phyloP scores from a whole-genome alignment of 805 yeast species.

The Hanseniaspora mollemarum region DNA sequence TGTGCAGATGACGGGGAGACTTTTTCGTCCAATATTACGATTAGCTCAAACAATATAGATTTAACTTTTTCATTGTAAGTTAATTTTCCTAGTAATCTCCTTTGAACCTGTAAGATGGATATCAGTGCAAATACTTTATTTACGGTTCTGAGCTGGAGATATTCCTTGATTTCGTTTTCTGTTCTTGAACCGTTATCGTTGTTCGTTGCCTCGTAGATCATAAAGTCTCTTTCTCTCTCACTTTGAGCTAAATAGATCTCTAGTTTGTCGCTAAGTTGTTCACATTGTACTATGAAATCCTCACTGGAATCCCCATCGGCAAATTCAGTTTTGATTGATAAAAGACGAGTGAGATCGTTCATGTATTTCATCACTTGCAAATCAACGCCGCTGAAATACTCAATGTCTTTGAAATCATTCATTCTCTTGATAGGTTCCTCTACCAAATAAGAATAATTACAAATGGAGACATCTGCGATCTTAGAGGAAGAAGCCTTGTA shows the following conservation, averaged over 20 bases:
- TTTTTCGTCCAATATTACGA: not conserved
- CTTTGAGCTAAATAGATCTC: constrained; percentile 4
- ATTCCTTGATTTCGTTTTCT: not conserved
- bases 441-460: not conserved
- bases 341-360: constrained; percentile 2
- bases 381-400: constrained; percentile 16
- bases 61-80: constrained; percentile 5
- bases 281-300: constrained; percentile 7
- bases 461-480: not conserved
- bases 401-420: constrained; percentile 10
- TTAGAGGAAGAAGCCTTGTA: not conserved
- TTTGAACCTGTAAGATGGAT: constrained; percentile 10
- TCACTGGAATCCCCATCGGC: not conserved
- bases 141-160: constrained; percentile 11
- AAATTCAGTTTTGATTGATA: not conserved
- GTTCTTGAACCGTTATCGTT: not conserved
- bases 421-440: not conserved
- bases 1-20: constrained; percentile 11
- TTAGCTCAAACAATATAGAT: not conserved
- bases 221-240: constrained; percentile 14
- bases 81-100: constrained; percentile 7
- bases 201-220: constrained; percentile 1
- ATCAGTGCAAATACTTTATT: constrained; percentile 15
- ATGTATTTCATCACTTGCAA: constrained; percentile 11
- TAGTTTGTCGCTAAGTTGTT: not conserved